These are phyloP conservation scores for Physcomitrium patens DNA, from an alignment of 225 moss, liverwort and hornwort genomes.

Conservation along the genomic window DNA sequence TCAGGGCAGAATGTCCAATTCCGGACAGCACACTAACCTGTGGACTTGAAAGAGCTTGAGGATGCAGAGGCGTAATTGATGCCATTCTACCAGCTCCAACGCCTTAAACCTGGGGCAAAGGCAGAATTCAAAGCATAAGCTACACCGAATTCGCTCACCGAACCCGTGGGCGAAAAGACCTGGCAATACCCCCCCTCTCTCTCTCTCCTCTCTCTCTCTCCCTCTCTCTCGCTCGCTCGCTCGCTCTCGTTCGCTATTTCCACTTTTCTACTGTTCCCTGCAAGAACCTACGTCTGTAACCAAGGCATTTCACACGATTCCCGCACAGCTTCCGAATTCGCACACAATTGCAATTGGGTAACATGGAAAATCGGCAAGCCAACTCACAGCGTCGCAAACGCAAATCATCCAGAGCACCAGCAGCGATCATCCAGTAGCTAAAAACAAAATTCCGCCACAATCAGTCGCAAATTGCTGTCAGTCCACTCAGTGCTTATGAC, in stretches of 20 bases:
- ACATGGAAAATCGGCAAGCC: not conserved
- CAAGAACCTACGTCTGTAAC: not conserved
- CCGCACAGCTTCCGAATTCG: not conserved
- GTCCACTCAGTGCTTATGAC: not conserved
- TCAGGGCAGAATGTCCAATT: not conserved
- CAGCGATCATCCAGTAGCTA: not conserved
- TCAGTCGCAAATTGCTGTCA: not conserved
- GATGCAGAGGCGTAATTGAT: not conserved
- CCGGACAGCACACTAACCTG: not conserved
- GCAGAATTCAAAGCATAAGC: not conserved
- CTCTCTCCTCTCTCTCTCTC: no score
- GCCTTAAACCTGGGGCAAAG: not conserved
- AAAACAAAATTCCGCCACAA: not conserved
- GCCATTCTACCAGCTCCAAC: not conserved
- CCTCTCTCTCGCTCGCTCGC: no score
- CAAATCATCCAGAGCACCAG: not conserved
- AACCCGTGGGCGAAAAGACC: not conserved
- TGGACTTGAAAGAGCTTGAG: not conserved
- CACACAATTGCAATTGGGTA: not conserved
- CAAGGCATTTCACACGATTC: not conserved
- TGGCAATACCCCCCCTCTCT: not conserved
- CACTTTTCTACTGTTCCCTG: not conserved
- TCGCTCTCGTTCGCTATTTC: no score
- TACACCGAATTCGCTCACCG: not conserved
- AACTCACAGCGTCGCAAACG: not conserved